Percentiles rank a stretch among this genome's conserved stretches.
phyloP scores from a whole-genome alignment of 2,329 filamentous ascomycete species.

The Pseudocercospora crystallina region DNA sequence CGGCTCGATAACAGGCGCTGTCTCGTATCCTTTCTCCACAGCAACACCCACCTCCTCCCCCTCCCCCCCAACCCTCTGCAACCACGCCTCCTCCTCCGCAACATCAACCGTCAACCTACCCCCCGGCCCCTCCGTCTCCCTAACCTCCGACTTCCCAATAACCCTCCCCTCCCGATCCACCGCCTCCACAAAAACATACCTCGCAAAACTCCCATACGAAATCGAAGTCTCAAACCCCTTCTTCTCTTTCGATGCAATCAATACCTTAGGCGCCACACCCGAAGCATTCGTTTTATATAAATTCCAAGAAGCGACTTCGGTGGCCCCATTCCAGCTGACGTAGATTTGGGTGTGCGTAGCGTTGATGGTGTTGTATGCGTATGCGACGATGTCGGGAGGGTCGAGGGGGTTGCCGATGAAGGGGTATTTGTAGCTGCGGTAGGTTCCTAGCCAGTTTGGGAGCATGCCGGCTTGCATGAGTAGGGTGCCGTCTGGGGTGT shows the following conservation, averaged over 20 bases:
- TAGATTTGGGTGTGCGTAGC: slow-evolving; percentile 39
- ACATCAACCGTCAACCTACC: neutral
- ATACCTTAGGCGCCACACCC: no score
- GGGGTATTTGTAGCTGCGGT: slow-evolving; percentile 51
- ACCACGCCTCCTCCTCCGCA: slow-evolving; percentile 1
- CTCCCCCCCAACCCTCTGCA: neutral
- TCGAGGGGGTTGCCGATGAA: slow-evolving; percentile 41
- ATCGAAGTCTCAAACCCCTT: neutral
- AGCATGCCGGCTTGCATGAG: slow-evolving; percentile 47
- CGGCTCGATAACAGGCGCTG: no score
- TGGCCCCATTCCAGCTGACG: slow-evolving; percentile 53
- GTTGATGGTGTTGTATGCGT: slow-evolving; percentile 24
- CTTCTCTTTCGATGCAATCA: neutral
- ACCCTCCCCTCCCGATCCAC: neutral
- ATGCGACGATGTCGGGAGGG: slow-evolving; percentile 35
- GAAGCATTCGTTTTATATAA: slow-evolving; percentile 25
- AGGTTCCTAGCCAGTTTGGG: slow-evolving; percentile 43
- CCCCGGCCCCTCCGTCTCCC: neutral
- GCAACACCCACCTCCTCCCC: no score
- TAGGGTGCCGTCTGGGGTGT: slow-evolving; percentile 44
- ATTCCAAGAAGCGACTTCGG: slow-evolving; percentile 40
- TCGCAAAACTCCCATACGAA: neutral
- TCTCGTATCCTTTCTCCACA: no score
- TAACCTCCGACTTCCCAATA: neutral
- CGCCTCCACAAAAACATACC: neutral